Evolutionary conservation across 2,329 filamentous ascomycete species (phyloP).

Genomic region (Claviceps paspali): DNA sequence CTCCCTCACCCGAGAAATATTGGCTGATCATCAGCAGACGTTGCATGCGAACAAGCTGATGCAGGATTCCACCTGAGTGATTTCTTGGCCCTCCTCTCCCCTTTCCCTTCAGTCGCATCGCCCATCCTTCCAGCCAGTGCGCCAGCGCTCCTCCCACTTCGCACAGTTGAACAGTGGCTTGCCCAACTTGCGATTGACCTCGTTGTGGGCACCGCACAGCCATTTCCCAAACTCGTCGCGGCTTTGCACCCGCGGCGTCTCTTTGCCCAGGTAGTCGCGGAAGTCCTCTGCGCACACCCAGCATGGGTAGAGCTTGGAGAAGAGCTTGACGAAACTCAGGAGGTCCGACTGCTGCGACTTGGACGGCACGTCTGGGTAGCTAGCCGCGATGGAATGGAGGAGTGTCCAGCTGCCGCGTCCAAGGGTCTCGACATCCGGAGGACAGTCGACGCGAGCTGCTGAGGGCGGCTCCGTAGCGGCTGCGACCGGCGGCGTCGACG

Average conservation of each 20-base stretch:
- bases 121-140: conserved; percentile 69
- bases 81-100: not conserved
- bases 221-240: conserved; percentile 62
- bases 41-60: not conserved
- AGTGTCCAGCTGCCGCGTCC: conserved; percentile 88
- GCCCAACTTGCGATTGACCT: conserved; percentile 76
- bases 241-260: conserved; percentile 45
- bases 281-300: conserved; percentile 94
- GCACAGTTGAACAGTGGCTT: conserved; percentile 84
- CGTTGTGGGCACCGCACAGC: conserved; percentile 79
- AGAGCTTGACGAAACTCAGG: conserved; percentile 59
- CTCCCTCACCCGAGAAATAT: not conserved
- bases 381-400: conserved; percentile 78
- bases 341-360: conserved; percentile 59
- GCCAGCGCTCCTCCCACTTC: conserved; percentile 87
- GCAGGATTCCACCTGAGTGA: not conserved
- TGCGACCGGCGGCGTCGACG: conserved; percentile 8
- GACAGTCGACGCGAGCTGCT: conserved; percentile 50
- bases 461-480: conserved; percentile 20
- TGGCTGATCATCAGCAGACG: conserved; percentile 1
- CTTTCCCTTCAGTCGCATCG: conserved; percentile 34
- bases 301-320: conserved; percentile 83
- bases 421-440: conserved; percentile 75
- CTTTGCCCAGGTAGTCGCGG: conserved; percentile 59
- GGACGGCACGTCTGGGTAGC: conserved; percentile 61